Evolutionary conservation across 2,329 filamentous ascomycete genomes (phyloP), one percentile per base, ranked within the genome.

Genomic region (Xylaria multiplex): DNA sequence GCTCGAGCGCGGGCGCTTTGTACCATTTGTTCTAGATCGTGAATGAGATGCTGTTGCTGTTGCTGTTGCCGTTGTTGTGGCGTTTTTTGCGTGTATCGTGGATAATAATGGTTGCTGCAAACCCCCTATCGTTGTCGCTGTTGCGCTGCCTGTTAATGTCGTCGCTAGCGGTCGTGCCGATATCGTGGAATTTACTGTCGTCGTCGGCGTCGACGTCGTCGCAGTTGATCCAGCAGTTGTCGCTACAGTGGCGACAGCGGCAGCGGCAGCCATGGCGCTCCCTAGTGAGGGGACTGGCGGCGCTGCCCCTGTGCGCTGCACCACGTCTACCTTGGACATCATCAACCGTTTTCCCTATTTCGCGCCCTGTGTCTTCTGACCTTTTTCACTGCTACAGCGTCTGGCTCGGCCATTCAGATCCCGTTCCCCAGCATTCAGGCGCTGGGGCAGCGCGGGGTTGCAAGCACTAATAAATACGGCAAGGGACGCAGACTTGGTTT

Each of bases 401-500:
- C 67, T 74, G 63, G 68, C 70, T 74, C 75, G 75, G 76, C 76
- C 75, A 77, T 77, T 77, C 75, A 77, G 69, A 76, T 76, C 74
- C 73, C 76, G 74, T 73, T 70, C 72, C 69, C 69, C 62, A 67
- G 66, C 69, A 65, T 70, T 49, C 53, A 43, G 13, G 55, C 42
- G 62, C 60, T 64, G 63, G 70, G 69, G 61, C 67, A 67, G 73
- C 74, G 76, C 74, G 76, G 76, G 76, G 76, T 75, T 64, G 64
- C 67, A 67, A 75, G 70, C 74, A 68, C 63, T 74, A 73, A 70
- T 72, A 72, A 72, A 72, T 72, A 72, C 42, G 56, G 62, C 59
- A 40, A 60, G 46, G 50, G 50, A 54, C 40, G 24, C 11, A 52
- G 59, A 13, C 65, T 67, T 67, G 65, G 55, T 30, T 60, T 43